Base-by-base conservation (phyloP, 768 basidiomycete genomes). In the Suillus paluster region DNA sequence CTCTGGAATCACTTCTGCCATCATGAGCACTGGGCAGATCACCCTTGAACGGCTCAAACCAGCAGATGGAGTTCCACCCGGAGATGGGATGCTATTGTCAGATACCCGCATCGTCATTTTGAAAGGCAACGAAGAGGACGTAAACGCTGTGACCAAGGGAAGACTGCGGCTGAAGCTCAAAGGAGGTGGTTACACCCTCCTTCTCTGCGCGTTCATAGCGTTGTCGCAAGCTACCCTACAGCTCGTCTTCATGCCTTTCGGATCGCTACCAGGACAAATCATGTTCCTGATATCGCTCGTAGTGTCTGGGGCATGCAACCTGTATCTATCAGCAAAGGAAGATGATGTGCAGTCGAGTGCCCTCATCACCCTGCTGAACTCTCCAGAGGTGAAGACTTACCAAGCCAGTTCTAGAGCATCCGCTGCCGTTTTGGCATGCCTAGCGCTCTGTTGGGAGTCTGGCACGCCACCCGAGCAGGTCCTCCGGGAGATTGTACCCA, bases 271-370 rank as follows among this genome's bases (percentile, higher is more conserved):
- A 14, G 75, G 77, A 9, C 77, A 78, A 58, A 53, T 75, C 61
- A 68, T 78, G 72, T 77, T 78, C 57, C 60, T 78, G 25, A 55
- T 62, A 17, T 71, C 75, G 1, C 69, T 78, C 15, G 65, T 61
- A 21, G 65, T 74, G 0, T 77, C 77, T 2, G 78, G 77, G 75
- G 17, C 19, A 5, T 76, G 77, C 63, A 77, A 72, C 14, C 67
- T 63, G 14, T 63, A 62, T 27, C 52, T 77, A 15, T 73, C 74
- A 27, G 54, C 54, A 27, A 55, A 39, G 38, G 38, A 39, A 27
- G 38, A 39, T 27, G 54, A 55, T 12, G 38, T 55, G 23, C 54
- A 38, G 17, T 55, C 54, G 12, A 55, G 25, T 27, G 54, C 54
- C 54, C 54, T 55, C 38, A 25, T 55, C 38, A n/a, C 54, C 54